Conservation (phyloP, 2,329 filamentous ascomycete genomes). For the Scortechinia acanthostroma region DNA sequence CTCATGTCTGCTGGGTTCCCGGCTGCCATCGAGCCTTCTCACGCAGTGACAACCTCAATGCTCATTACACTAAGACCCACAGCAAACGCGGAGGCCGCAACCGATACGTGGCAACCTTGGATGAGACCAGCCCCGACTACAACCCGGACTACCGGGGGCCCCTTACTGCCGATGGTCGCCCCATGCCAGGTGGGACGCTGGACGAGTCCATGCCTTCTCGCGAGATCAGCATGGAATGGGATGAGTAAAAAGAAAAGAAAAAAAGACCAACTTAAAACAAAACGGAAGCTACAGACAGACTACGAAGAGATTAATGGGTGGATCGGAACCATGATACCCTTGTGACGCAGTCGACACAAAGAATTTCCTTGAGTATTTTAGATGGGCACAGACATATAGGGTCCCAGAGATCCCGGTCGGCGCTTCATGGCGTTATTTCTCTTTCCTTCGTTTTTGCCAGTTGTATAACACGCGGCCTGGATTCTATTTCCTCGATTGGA, state of each 20-base stretch:
- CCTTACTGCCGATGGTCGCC: constrained; percentile 28
- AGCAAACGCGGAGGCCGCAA: constrained; percentile 33
- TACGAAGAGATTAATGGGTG: no score
- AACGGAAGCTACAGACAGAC: no score
- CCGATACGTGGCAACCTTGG: constrained; percentile 32
- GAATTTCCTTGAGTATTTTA: background rate
- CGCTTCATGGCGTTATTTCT: no score
- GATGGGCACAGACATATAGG: background rate
- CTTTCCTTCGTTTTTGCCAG: no score
- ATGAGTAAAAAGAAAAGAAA: no score
- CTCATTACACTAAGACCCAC: constrained; percentile 33
- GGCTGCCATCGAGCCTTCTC: constrained; percentile 27
- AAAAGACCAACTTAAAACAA: no score
- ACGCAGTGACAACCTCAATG: constrained; percentile 33
- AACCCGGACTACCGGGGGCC: constrained; percentile 31
- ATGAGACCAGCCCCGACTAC: constrained; percentile 28
- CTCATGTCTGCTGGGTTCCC: constrained; percentile 31
- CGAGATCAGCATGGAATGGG: background rate
- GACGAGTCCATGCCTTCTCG: background rate
- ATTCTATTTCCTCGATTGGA: no score
- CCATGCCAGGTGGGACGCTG: constrained; percentile 11
- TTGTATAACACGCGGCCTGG: no score
- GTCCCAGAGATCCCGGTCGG: background rate
- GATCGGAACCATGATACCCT: background rate
- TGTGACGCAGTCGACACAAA: background rate